Evolutionary conservation across 371 early-diverging fungal species (phyloP).

Genomic region (Rhizopus stolonifer): DNA sequence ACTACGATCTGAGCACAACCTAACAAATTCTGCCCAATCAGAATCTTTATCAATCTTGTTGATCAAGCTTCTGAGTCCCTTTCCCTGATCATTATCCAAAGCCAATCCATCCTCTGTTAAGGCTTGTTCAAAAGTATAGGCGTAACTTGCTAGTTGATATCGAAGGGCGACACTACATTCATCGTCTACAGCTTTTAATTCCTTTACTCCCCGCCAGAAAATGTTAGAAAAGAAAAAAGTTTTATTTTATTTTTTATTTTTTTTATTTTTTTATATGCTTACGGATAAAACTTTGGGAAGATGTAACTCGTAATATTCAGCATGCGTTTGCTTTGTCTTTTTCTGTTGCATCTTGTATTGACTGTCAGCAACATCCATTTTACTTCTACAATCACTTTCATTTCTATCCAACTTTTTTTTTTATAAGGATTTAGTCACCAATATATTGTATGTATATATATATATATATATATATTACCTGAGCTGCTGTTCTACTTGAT

Average conservation of each 20-base stretch:
- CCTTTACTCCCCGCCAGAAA: too few relatives aligned
- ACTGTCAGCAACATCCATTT: slow-evolving; percentile 53
- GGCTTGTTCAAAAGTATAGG: slow-evolving; percentile 51
- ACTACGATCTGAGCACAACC: slow-evolving; percentile 23
- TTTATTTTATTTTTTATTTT: too few relatives aligned
- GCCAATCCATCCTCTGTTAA: slow-evolving; percentile 25
- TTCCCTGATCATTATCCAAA: slow-evolving; percentile 26
- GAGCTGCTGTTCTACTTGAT: slow-evolving; percentile 50
- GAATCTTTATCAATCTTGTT: slow-evolving; percentile 62
- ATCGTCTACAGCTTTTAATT: slow-evolving; percentile 70
- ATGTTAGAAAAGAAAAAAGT: too few relatives aligned
- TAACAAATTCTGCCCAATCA: slow-evolving; percentile 36
- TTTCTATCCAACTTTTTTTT: slow-evolving; percentile 55
- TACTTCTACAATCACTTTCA: slow-evolving; percentile 33
- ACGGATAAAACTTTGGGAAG: slow-evolving; percentile 32
- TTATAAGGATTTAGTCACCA: too few relatives aligned
- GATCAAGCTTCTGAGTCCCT: slow-evolving; percentile 52
- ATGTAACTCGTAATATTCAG: slow-evolving; percentile 65
- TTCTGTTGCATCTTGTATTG: slow-evolving; percentile 74
- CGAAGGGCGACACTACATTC: slow-evolving; percentile 71
- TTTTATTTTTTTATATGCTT: too few relatives aligned
- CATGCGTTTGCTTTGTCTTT: slow-evolving; percentile 60
- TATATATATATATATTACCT: too few relatives aligned
- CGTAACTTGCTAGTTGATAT: slow-evolving; percentile 70
- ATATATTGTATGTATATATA: too few relatives aligned